phyloP scores from a whole-genome alignment of 345 rosid genomes.

The Jatropha curcas region DNA sequence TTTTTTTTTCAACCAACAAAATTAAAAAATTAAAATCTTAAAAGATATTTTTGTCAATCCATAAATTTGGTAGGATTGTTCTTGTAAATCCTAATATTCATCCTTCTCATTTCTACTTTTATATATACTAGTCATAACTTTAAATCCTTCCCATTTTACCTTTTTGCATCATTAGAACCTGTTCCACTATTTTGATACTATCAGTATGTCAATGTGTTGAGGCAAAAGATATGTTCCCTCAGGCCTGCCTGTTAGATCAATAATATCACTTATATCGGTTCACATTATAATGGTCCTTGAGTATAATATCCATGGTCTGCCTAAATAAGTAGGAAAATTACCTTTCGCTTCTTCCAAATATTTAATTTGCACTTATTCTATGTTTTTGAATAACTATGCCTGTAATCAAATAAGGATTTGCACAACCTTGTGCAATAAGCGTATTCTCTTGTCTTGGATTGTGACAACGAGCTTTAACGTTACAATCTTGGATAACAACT shows the following conservation, averaged over 20 bases:
- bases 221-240: slow-evolving; percentile 63
- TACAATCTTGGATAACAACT: slow-evolving; percentile 25
- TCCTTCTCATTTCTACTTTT: too few relatives aligned
- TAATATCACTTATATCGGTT: slow-evolving; percentile 52
- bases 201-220: slow-evolving; percentile 52
- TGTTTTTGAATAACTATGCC: slow-evolving; percentile 69
- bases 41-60: too few relatives aligned
- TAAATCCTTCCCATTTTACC: slow-evolving; percentile 58
- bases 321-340: slow-evolving; percentile 48
- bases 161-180: slow-evolving; percentile 55
- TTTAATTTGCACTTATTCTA: slow-evolving; percentile 55
- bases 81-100: too few relatives aligned
- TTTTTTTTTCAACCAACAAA: too few relatives aligned
- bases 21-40: too few relatives aligned
- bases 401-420: slow-evolving; percentile 47
- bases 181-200: slow-evolving; percentile 62
- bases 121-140: slow-evolving; percentile 39
- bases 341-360: slow-evolving; percentile 40
- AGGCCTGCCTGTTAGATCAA: slow-evolving; percentile 66
- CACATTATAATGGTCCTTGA: slow-evolving; percentile 72
- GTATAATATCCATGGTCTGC: slow-evolving; percentile 69
- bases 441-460: slow-evolving; percentile 4
- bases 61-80: too few relatives aligned
- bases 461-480: slow-evolving; percentile 19
- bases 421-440: slow-evolving; percentile 35